Conservation (phyloP, 2,329 filamentous ascomycete genomes). For the Fusarium metavorans region DNA sequence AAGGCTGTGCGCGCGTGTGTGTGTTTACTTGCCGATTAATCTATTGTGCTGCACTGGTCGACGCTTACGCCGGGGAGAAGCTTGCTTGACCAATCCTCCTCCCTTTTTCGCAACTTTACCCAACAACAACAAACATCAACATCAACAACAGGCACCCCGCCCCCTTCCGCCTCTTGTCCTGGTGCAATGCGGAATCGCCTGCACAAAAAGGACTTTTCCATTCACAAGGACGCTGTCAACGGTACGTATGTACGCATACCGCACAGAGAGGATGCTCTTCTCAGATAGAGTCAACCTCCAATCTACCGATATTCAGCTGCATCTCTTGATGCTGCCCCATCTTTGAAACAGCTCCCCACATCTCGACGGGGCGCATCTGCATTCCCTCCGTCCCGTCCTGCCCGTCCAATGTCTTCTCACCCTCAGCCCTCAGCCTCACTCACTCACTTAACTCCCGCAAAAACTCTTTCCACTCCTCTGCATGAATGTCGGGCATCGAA, state of each 20-base stretch:
- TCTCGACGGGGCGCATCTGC: conserved; percentile 32
- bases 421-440: conserved; percentile 12
- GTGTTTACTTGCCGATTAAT: conserved; percentile 21
- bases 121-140: conserved; percentile 12
- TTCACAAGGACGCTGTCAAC: conserved; percentile 48
- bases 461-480: conserved; percentile 9
- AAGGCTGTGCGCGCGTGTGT: background rate
- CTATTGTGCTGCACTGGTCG: conserved; percentile 4
- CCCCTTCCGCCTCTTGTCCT: background rate
- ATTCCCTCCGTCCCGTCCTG: conserved; percentile 11
- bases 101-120: conserved; percentile 13
- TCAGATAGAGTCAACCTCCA: background rate
- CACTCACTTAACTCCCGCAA: conserved; percentile 32
- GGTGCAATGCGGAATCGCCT: conserved; percentile 50
- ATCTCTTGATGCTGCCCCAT: conserved; percentile 25
- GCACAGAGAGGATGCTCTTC: background rate
- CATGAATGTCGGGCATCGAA: conserved; percentile 1
- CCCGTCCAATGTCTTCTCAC: conserved; percentile 13
- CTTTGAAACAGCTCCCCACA: conserved; percentile 43
- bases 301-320: background rate
- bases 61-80: background rate
- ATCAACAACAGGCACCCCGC: conserved; percentile 12
- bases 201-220: conserved; percentile 50
- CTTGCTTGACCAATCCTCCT: conserved; percentile 2
- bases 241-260: conserved; percentile 29